Base-by-base conservation (phyloP, 106 monocot genomes). In the Iris macrosiphon region DNA sequence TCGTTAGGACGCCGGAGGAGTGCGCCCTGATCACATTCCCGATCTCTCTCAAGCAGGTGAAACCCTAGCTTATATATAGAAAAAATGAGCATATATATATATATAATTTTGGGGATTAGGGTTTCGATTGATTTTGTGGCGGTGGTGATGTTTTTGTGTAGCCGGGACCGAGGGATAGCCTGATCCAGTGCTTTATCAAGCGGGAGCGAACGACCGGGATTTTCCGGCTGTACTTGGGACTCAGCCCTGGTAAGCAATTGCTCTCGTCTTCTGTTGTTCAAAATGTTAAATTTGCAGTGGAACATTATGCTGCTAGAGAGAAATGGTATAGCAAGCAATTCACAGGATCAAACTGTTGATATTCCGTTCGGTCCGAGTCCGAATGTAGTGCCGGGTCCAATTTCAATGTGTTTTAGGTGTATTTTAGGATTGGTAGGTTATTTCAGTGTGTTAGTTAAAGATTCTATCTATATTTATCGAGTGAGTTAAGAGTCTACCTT, bases 11-110 rank as follows among this genome's bases (percentile, higher is more conserved):
- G 10, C 31, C 33, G 12, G 57, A 58, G 57, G 11, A 58, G 35
- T 58, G 26, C 3, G 57, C 32, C 12, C 35, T 4, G 17, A 38
- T 58, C 57, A 40, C 57, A 35, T 58, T 58, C 22, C 57, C 57
- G 12, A 40, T 58, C 7, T 58, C 57, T 33, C 40, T 58, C 39
- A 58, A 58, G 57, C 57, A 58, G 57, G 57, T 58, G 10, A 10
- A 28, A 40, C 3, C 5, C 4, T 49, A 25, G 25, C 4, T 44
- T 44, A 3, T 44, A 16, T 4, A 35, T 35, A 4, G 34, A 35
- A 10, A 35, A 35, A 5, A 5, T 44, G 4, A 13, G 12, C 4
- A 44, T 15, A 4, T 44, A 12, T 12, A 4, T 44, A 15, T 44
- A 4, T 44, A 17, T 44, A 7, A 17, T 4, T 16, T 12, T 44